Conservation (phyloP, 306 rosid species). For the Prunus dulcis region DNA sequence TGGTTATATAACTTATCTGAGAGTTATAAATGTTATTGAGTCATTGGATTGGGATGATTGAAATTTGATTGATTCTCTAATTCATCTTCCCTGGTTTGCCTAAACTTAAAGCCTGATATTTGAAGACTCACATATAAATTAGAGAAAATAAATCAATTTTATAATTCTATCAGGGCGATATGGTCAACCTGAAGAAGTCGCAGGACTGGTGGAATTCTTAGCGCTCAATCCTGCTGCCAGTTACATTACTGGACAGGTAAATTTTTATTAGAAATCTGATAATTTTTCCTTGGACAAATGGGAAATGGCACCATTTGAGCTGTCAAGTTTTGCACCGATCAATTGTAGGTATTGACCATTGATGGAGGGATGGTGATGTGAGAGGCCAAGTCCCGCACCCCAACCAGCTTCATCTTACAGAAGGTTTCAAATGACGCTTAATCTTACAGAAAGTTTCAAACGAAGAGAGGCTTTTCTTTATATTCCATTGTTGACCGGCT, state of each 20-base stretch:
- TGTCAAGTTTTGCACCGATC: background rate
- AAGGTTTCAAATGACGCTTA: too few relatives aligned
- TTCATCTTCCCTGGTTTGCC: background rate
- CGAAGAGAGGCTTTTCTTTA: background rate
- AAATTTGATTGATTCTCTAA: background rate
- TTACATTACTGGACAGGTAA: conserved; percentile 90
- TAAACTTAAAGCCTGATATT: background rate
- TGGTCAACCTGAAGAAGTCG: conserved; percentile 96
- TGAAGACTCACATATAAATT: background rate
- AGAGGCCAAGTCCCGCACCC: background rate
- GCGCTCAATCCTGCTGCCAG: conserved; percentile 87
- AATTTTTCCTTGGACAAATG: background rate
- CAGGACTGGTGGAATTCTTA: conserved; percentile 90
- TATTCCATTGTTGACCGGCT: background rate
- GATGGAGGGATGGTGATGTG: conserved; percentile 98
- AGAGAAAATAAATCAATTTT: conserved; percentile 1
- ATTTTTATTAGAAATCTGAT: background rate
- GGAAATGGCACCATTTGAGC: background rate
- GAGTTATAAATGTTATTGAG: background rate
- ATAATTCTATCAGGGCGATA: conserved; percentile 65
- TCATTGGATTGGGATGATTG: background rate
- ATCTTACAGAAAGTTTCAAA: background rate
- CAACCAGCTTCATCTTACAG: background rate
- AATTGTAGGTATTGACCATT: conserved; percentile 68
- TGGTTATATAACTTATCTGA: background rate